A percentile compares a stretch with the other conserved stretches of the same genome.
Evolutionary conservation across 352 stramenopile genomes (phyloP).

Genomic region (Blastocystis sp.): DNA sequence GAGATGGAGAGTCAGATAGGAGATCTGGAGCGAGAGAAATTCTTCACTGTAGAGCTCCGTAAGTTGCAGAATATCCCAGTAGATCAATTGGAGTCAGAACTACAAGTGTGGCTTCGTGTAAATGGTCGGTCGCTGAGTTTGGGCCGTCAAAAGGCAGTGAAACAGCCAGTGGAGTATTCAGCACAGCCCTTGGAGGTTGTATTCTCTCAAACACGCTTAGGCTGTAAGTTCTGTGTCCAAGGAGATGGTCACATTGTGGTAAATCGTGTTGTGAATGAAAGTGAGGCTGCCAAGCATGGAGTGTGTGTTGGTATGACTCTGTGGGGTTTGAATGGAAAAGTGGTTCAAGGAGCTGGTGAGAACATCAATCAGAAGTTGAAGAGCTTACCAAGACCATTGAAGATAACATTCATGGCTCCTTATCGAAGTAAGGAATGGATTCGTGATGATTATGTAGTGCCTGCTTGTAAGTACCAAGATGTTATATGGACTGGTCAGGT

Average conservation of each 20-base stretch:
- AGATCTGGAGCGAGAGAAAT: constrained; percentile 10
- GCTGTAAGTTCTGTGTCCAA: not conserved
- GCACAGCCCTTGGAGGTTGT: not conserved
- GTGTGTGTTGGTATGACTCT: constrained; percentile 27
- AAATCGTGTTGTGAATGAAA: not conserved
- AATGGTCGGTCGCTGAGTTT: not conserved
- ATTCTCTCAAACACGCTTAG: not conserved
- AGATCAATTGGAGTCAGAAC: not conserved
- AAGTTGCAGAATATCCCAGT: not conserved
- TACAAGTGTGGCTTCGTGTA: not conserved
- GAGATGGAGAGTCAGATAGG: not conserved
- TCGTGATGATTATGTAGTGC: not conserved
- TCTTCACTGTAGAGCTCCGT: not conserved
- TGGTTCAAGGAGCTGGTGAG: not conserved
- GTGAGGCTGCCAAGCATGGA: constrained; percentile 27
- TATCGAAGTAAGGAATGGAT: not conserved
- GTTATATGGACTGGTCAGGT: not conserved
- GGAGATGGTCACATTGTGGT: constrained; percentile 6
- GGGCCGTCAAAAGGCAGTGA: not conserved
- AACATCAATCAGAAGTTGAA: constrained; percentile 8
- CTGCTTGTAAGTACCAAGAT: not conserved
- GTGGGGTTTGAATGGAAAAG: constrained; percentile 25
- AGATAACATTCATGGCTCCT: constrained; percentile 33
- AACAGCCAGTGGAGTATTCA: not conserved
- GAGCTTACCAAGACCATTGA: not conserved